phyloP scores from a whole-genome alignment of 495 filamentous ascomycete genomes.

The Friedmanniomyces simplex region DNA sequence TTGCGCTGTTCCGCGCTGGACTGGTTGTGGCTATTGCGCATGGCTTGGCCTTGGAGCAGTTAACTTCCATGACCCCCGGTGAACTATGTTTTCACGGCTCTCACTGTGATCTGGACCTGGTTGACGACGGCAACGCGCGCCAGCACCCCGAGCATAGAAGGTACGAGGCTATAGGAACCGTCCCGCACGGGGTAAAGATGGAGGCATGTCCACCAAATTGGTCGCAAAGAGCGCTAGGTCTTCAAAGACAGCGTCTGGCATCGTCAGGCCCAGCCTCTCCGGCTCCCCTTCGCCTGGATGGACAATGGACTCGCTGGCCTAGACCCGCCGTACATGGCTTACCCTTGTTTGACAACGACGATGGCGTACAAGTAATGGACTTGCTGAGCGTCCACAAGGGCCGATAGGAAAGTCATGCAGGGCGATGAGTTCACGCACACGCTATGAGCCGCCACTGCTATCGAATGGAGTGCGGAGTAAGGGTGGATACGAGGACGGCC shows the following conservation, averaged over 20 bases:
- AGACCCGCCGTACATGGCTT: not conserved
- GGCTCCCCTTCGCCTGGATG: not conserved
- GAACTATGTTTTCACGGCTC: too few relatives aligned
- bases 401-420: not conserved
- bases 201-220: too few relatives aligned
- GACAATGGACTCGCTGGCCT: not conserved
- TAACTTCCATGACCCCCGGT: too few relatives aligned
- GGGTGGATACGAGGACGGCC: not conserved
- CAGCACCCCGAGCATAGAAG: too few relatives aligned
- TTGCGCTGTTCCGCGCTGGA: not conserved
- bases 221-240: not conserved
- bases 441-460: not conserved
- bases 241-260: not conserved
- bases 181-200: too few relatives aligned
- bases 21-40: not conserved
- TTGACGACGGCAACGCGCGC: too few relatives aligned
- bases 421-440: not conserved
- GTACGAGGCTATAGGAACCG: too few relatives aligned
- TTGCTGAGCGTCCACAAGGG: not conserved
- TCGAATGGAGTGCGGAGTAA: not conserved
- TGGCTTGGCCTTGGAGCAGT: too few relatives aligned
- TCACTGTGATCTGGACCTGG: too few relatives aligned
- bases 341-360: not conserved
- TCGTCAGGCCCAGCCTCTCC: not conserved
- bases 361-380: not conserved